Percentiles rank a stretch among this genome's conserved stretches.
Conservation (phyloP, 1,284 basidiomycete genomes). For the Takashimella koratensis region DNA sequence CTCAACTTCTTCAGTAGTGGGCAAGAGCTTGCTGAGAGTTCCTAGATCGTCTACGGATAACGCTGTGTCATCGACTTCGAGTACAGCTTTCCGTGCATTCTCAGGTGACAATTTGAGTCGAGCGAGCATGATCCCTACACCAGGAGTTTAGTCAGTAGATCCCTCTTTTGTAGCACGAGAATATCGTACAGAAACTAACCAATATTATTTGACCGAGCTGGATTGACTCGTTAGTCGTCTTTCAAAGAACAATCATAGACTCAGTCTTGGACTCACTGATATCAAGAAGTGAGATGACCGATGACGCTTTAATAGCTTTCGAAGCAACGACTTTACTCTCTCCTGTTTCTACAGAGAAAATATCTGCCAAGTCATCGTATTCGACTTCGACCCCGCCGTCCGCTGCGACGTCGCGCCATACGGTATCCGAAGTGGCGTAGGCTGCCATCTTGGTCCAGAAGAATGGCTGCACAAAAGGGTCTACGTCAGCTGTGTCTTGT, state of each 20-base stretch:
- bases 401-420: constrained; percentile 64
- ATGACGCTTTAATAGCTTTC: constrained; percentile 50
- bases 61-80: constrained; percentile 64
- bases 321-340: constrained; percentile 24
- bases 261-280: constrained; percentile 54
- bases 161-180: too few relatives aligned
- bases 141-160: too few relatives aligned
- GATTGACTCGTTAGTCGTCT: not conserved
- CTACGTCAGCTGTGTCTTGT: too few relatives aligned
- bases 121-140: constrained; percentile 71
- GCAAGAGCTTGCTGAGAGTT: constrained; percentile 67
- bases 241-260: not conserved
- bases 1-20: constrained; percentile 70
- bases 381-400: constrained; percentile 50
- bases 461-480: constrained; percentile 73
- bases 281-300: constrained; percentile 67
- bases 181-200: too few relatives aligned
- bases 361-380: constrained; percentile 67
- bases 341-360: constrained; percentile 61
- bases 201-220: constrained; percentile 72
- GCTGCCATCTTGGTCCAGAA: constrained; percentile 79
- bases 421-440: constrained; percentile 54
- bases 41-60: constrained; percentile 68
- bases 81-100: constrained; percentile 63
- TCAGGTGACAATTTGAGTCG: constrained; percentile 63